Percentiles rank a stretch among this genome's conserved stretches.
Conservation (phyloP, 2,329 filamentous ascomycete species). For the Botryotinia globosa region DNA sequence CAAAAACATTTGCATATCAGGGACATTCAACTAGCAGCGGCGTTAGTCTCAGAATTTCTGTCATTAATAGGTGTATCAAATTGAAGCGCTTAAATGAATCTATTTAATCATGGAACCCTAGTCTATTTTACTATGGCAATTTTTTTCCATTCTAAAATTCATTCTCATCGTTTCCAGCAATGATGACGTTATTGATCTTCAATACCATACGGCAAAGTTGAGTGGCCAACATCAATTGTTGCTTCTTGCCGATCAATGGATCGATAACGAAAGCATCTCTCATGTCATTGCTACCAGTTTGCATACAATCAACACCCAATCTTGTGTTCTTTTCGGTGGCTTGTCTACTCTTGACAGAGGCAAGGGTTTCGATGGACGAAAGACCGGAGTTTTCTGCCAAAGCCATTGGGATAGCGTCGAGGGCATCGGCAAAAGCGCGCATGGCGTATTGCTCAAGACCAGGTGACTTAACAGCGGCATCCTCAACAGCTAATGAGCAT, state of each 20-base stretch:
- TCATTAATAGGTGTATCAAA: not conserved
- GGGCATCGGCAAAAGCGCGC: slow-evolving; percentile 93
- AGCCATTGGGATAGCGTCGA: slow-evolving; percentile 92
- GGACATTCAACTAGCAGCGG: not conserved
- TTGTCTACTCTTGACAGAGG: slow-evolving; percentile 93
- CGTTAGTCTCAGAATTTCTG: not conserved
- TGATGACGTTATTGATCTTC: slow-evolving; percentile 96
- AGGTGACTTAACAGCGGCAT: slow-evolving; percentile 88
- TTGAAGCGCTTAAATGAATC: slow-evolving; percentile 3
- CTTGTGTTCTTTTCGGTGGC: slow-evolving; percentile 78
- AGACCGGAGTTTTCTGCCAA: slow-evolving; percentile 96
- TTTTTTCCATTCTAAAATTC: slow-evolving; percentile 61
- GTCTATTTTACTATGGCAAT: slow-evolving; percentile 13
- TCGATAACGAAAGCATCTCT: slow-evolving; percentile 97
- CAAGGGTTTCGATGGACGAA: slow-evolving; percentile 92
- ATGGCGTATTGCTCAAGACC: slow-evolving; percentile 99
- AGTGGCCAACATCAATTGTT: slow-evolving; percentile 93
- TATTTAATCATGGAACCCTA: slow-evolving; percentile 6
- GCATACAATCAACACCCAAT: slow-evolving; percentile 97
- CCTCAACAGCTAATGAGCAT: slow-evolving; percentile 93
- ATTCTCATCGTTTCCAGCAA: slow-evolving; percentile 80
- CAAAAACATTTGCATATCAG: not conserved
- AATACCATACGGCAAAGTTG: slow-evolving; percentile 98
- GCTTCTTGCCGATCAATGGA: slow-evolving; percentile 94
- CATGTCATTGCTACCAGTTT: slow-evolving; percentile 93